Evolutionary conservation across 495 filamentous ascomycete genomes (phyloP).

Genomic region (Neohortaea acidophila): DNA sequence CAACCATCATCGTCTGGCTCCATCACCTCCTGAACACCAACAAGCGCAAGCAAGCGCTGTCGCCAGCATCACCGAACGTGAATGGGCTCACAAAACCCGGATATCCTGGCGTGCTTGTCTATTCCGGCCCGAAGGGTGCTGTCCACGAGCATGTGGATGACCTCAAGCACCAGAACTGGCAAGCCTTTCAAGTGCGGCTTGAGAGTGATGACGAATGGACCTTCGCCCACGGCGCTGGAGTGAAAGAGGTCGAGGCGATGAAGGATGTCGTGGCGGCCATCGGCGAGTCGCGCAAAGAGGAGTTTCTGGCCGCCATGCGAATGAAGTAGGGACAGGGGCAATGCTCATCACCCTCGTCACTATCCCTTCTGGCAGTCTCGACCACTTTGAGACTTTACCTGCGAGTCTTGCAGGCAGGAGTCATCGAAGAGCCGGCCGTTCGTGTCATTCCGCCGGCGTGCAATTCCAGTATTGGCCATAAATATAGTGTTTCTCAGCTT

Average conservation of each 20-base stretch:
- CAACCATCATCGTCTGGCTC: constrained; percentile 28
- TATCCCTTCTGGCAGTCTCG: too few relatives aligned
- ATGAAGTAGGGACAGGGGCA: constrained; percentile 20
- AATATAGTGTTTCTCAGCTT: too few relatives aligned
- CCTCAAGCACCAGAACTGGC: constrained; percentile 27
- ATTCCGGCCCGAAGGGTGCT: constrained; percentile 19
- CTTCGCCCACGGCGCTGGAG: constrained; percentile 20
- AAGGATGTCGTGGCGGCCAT: constrained; percentile 23
- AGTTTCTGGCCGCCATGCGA: constrained; percentile 25
- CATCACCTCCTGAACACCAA: constrained; percentile 28
- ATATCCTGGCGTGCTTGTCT: constrained; percentile 28
- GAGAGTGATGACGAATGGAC: constrained; percentile 23
- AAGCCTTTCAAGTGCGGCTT: constrained; percentile 28
- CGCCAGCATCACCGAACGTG: constrained; percentile 16
- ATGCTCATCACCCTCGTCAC: too few relatives aligned
- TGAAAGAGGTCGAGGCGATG: constrained; percentile 27
- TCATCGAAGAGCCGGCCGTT: too few relatives aligned
- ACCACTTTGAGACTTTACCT: too few relatives aligned
- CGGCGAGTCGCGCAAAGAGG: constrained; percentile 19
- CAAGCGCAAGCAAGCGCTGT: constrained; percentile 27
- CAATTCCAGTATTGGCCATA: too few relatives aligned
- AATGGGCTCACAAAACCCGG: constrained; percentile 28
- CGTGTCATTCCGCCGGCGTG: too few relatives aligned
- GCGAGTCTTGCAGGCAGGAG: too few relatives aligned
- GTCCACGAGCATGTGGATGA: constrained; percentile 25